A percentile compares a stretch with the other conserved stretches of the same genome.
Evolutionary conservation across 2,329 filamentous ascomycete genomes (phyloP).

Genomic region (Aspergillus piperis): DNA sequence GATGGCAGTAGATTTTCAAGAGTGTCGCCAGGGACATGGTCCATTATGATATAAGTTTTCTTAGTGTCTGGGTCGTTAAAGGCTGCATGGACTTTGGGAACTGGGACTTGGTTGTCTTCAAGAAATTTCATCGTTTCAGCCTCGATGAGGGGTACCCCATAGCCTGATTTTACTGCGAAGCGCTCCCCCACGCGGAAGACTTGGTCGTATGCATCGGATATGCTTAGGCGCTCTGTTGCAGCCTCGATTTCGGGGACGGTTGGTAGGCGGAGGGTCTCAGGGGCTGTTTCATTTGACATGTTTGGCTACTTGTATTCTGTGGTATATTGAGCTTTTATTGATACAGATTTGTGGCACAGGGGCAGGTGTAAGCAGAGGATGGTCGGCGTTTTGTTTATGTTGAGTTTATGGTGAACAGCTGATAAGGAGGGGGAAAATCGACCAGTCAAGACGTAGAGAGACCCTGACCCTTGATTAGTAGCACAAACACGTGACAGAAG

Average conservation of each 20-base stretch:
- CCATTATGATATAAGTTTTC: slow-evolving; percentile 24
- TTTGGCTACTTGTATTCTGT: no score
- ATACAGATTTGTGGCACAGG: no score
- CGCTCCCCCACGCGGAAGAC: slow-evolving; percentile 20
- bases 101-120: slow-evolving; percentile 19
- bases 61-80: slow-evolving; percentile 17
- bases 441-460: no score
- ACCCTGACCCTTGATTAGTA: no score
- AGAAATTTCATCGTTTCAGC: slow-evolving; percentile 24
- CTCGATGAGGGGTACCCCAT: slow-evolving; percentile 17
- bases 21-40: slow-evolving; percentile 13
- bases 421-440: no score
- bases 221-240: slow-evolving; percentile 18
- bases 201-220: slow-evolving; percentile 15
- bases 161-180: slow-evolving; percentile 22
- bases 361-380: no score
- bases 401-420: no score
- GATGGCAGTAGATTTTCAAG: not conserved
- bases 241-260: slow-evolving; percentile 22
- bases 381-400: no score
- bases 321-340: no score
- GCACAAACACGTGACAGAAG: no score
- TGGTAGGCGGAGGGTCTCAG: slow-evolving; percentile 1
- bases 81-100: slow-evolving; percentile 18
- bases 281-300: no score